Base-by-base conservation (phyloP, 2,329 filamentous ascomycete species). In the Parasarocladium wereldwijsianum region DNA sequence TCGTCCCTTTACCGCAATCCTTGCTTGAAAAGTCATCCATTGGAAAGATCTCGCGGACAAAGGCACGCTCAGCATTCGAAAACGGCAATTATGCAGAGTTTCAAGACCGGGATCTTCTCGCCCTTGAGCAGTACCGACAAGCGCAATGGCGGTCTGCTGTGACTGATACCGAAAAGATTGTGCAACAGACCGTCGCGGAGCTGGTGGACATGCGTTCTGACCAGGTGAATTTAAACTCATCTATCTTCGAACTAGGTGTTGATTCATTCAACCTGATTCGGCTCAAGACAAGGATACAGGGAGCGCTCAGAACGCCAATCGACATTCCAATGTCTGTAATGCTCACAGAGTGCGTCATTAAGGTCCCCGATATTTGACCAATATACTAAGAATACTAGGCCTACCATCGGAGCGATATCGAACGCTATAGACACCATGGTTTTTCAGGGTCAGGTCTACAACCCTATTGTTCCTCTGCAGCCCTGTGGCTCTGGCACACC, bases 251-350 rank as follows among this genome's bases (percentile, higher is more conserved):
- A 4, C 29, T 55, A 9, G 54, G 55, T 3, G 39, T 50, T 17
- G 52, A 45, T 3, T 58, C 59, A 2, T 49, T 62, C 31, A 47
- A 57, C 18, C 38, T 62, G 5, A 53, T 62, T 29, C 41, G 39
- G n/a, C 37, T 62, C 6, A 57, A 56, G 37, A 38, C 47, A 26
- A 31, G 32, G 4, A 38, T 60, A 13, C 41, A 57, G 24, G 46
- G 34, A 5, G 17, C 13, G 18, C 26, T 10, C 20, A 27, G 30
- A 36, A 4, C 36, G 57, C 1, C 26, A 34, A 8, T 32, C 46
- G 5, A 31, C 34, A 39, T 26, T 55, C 11, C 39, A 34, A 17
- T 63, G 6, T 44, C 54, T 2, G 42, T 59, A 17, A 46, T 46
- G 1, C 30, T 62, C 3, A 46, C 61, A 35, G 49, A 41, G 17